Base-by-base conservation (phyloP, 768 basidiomycete species). In the Lactarius evosmus region DNA sequence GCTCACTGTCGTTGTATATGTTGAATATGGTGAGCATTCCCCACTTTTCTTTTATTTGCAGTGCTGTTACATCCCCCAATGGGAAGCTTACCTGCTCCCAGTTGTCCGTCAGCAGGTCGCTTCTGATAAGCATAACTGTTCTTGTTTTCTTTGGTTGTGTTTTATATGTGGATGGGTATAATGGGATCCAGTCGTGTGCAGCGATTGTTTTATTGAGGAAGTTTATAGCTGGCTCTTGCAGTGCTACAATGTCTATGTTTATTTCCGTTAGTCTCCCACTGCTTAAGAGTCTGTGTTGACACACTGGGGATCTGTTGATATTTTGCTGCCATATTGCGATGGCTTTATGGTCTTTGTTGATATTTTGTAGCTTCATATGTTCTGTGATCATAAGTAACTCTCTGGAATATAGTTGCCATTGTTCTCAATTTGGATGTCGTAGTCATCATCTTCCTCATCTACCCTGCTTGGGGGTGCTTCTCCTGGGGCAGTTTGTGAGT, bases 401-500 rank as follows among this genome's bases (percentile, higher is more conserved):
- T n/a, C n/a, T n/a, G n/a, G n/a, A n/a, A n/a, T n/a, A n/a, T n/a
- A n/a, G n/a, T n/a, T n/a, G n/a, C n/a, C n/a, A n/a, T n/a, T n/a
- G n/a, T n/a, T n/a, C n/a, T n/a, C n/a, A n/a, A n/a, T n/a, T n/a
- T n/a, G n/a, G n/a, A n/a, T n/a, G n/a, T n/a, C n/a, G n/a, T n/a
- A n/a, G n/a, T n/a, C n/a, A n/a, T n/a, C n/a, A n/a, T n/a, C n/a
- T n/a, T n/a, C n/a, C n/a, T n/a, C n/a, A 25, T 17, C n/a, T 9
- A 30, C 56, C 4, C 33, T 52, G 32, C 29, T 67, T 3, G 17
- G 19, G 1, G 41, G 67, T 0, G 70, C n/a, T n/a, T n/a, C n/a
- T n/a, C n/a, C n/a, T n/a, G n/a, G n/a, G n/a, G n/a, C n/a, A n/a
- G n/a, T n/a, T n/a, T n/a, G n/a, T n/a, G n/a, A n/a, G n/a, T n/a